Base-by-base conservation (phyloP, 2,329 filamentous ascomycete genomes). In the Coccinonectria pachysandricola region DNA sequence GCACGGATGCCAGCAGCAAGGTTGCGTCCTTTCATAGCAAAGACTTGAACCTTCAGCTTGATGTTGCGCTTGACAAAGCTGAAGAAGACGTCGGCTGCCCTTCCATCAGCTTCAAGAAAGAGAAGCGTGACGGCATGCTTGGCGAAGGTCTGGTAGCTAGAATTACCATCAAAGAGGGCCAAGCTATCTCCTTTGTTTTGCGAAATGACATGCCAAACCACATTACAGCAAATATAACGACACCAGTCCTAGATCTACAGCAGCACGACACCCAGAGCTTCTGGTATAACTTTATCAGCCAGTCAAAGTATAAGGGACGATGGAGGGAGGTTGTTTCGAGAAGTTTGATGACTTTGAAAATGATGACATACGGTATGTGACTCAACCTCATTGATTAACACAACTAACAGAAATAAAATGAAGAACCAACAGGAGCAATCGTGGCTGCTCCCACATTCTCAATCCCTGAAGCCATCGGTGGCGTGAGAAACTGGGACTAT, bases 371-470 rank as follows among this genome's bases (percentile, higher is more conserved):
- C 41, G 54, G 54, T 57, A 32, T 21, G 31, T 21, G 7, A 5
- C 20, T 9, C 11, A 8, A 6, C 3, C 2, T 15, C 4, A 3
- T 4, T 12, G 15, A n/a, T n/a, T n/a, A n/a, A n/a, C n/a, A n/a
- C 7, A 2, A 14, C 37, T 47, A 15, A 43, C 10, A 6, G 7
- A 3, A 9, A 3, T 7, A 13, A 12, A 57, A n/a, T n/a, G n/a
- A n/a, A 19, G 80, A 86, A 44, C 80, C 79, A 0, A 86, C 79
- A 0, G 80, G 81, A 3, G 81, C 80, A 7, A 85, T 86, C 26
- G 66, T 85, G 17, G 81, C 80, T 1, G 69, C 80, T 2, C 79
- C 81, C 0, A 86, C 79, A 0, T 87, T 86, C 43, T 84, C 79
- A 1, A 65, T 86, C 2, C 80, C 80, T 0, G 80, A 86, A 48